These are phyloP conservation scores for Dioscorea cayenensis DNA, from an alignment of 116 monocot genomes.

Conservation along the genomic window DNA sequence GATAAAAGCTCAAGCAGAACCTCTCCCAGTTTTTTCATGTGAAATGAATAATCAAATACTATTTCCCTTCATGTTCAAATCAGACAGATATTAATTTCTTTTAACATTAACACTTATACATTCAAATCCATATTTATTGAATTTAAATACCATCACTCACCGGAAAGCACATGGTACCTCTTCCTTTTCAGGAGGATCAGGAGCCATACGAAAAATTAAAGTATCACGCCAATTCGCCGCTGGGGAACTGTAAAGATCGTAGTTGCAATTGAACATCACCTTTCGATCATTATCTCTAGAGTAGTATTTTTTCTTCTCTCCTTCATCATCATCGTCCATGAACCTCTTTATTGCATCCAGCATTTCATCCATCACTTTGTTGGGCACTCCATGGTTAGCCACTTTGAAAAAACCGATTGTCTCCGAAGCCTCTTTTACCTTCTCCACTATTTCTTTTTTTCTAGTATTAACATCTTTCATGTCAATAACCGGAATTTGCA, in stretches of 20 bases:
- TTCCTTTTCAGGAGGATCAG: background rate
- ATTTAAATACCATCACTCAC: background rate
- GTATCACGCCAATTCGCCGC: conserved; percentile 20
- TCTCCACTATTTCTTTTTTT: too few species aligned
- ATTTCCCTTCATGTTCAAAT: background rate
- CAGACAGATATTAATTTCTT: too few species aligned
- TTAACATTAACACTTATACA: too few species aligned
- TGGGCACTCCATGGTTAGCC: conserved; percentile 8
- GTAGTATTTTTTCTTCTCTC: conserved; percentile 7
- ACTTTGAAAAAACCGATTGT: conserved; percentile 23
- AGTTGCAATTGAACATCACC: conserved; percentile 13
- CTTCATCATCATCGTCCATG: conserved; percentile 1
- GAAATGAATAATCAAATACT: conserved; percentile 4
- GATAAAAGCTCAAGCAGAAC: conserved; percentile 12
- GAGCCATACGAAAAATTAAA: conserved; percentile 4
- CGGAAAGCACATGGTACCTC: conserved; percentile 8
- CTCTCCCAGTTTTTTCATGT: conserved; percentile 1
- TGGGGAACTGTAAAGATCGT: conserved; percentile 15
- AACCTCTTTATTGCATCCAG: conserved; percentile 5
- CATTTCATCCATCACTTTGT: conserved; percentile 5
- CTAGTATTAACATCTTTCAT: too few species aligned
- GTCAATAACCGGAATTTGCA: too few species aligned
- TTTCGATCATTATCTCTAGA: conserved; percentile 1
- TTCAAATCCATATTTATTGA: too few species aligned
- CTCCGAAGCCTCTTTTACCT: too few species aligned